phyloP scores from a whole-genome alignment of 805 yeast genomes.

The Starmerella stellata region DNA sequence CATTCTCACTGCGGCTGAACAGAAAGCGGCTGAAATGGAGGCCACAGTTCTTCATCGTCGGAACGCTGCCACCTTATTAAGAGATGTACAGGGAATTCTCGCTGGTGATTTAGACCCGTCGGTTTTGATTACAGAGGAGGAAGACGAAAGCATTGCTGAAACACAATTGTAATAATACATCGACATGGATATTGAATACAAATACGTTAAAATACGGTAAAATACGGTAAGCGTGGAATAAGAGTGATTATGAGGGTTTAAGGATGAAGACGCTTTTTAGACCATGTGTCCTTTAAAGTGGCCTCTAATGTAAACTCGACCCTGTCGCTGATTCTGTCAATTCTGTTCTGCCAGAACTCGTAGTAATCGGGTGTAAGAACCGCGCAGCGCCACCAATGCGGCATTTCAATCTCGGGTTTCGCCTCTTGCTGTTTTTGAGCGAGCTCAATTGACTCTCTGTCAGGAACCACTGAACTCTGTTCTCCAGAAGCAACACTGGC shows the following conservation, averaged over 20 bases:
- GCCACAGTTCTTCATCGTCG: not conserved
- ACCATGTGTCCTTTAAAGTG: not conserved
- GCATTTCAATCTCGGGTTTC: slow-evolving; percentile 37
- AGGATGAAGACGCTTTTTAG: too few relatives aligned
- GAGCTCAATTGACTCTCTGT: slow-evolving; percentile 45
- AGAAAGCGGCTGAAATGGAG: slow-evolving; percentile 18
- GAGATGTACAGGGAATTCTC: too few relatives aligned
- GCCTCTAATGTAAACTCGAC: slow-evolving; percentile 43
- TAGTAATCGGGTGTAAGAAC: slow-evolving; percentile 72
- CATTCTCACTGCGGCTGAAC: slow-evolving; percentile 17
- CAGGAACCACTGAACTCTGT: slow-evolving; percentile 43
- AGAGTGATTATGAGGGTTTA: too few relatives aligned
- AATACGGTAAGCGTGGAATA: too few relatives aligned
- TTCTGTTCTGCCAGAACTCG: slow-evolving; percentile 95
- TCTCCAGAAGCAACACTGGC: slow-evolving; percentile 95
- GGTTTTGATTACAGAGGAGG: too few relatives aligned
- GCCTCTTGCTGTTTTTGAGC: not conserved
- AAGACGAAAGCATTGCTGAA: too few relatives aligned
- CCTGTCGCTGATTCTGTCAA: slow-evolving; percentile 76
- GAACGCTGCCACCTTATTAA: too few relatives aligned
- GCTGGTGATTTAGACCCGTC: too few relatives aligned
- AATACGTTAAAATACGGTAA: too few relatives aligned
- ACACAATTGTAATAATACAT: too few relatives aligned
- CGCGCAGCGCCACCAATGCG: slow-evolving; percentile 89
- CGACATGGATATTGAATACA: too few relatives aligned